Conservation (phyloP, 2,329 filamentous ascomycete species). For the Rhinocladiella mackenziei region DNA sequence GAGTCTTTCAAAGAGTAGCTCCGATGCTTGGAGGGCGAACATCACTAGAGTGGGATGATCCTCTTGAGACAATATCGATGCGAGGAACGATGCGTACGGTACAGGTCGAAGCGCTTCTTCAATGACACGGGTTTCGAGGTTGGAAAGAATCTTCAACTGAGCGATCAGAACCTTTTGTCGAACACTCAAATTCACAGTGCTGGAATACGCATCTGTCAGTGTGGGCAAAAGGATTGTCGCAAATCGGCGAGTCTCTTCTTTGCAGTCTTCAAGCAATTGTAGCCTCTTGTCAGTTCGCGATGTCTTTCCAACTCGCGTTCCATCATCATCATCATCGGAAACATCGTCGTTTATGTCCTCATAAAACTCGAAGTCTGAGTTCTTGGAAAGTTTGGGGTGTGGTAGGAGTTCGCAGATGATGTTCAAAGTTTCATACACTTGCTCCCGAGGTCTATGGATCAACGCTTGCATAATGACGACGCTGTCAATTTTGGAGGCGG, state of each 20-base stretch:
- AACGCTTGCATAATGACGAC: constrained; percentile 98
- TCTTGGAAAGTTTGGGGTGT: constrained; percentile 58
- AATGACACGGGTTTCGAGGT: constrained; percentile 79
- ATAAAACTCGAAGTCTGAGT: constrained; percentile 47
- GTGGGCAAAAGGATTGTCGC: constrained; percentile 91
- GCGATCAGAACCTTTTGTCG: constrained; percentile 91
- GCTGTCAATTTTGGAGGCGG: constrained; percentile 84
- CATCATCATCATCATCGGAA: constrained; percentile 34
- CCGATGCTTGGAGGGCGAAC: constrained; percentile 81
- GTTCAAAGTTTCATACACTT: constrained; percentile 95
- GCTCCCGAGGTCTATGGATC: constrained; percentile 90
- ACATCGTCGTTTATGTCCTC: constrained; percentile 45
- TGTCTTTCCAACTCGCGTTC: constrained; percentile 29
- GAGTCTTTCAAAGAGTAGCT: constrained; percentile 77
- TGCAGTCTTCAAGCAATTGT: constrained; percentile 77
- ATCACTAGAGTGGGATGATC: constrained; percentile 86
- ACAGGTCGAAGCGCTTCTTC: constrained; percentile 81
- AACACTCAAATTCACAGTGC: constrained; percentile 91
- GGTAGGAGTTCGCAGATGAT: constrained; percentile 94
- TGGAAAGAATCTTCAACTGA: constrained; percentile 97
- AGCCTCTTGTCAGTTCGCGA: constrained; percentile 65
- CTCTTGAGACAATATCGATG: constrained; percentile 90
- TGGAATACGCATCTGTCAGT: constrained; percentile 92
- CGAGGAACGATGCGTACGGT: constrained; percentile 91
- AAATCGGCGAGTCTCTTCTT: constrained; percentile 82